Conservation (phyloP, 1,284 basidiomycete genomes). For the Cutaneotrichosporon daszewskae region DNA sequence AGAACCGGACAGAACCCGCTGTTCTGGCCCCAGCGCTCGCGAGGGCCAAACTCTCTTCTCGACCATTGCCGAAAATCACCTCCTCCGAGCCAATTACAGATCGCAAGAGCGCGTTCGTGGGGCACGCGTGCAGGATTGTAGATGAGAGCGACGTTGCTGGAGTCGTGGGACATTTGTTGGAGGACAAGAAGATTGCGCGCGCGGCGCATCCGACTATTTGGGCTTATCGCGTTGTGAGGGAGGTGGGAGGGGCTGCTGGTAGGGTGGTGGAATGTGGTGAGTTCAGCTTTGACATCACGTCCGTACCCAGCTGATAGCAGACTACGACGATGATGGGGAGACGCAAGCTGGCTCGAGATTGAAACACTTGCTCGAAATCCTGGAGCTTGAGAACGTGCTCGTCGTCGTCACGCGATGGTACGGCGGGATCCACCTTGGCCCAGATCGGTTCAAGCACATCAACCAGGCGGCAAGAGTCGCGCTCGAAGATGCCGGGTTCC, state of each 20-base stretch:
- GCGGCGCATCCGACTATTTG: slow-evolving; percentile 85
- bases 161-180: slow-evolving; percentile 65
- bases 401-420: slow-evolving; percentile 61
- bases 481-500: slow-evolving; percentile 71
- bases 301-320: slow-evolving; percentile 47
- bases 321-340: slow-evolving; percentile 91
- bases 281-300: slow-evolving; percentile 5
- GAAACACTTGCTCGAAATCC: slow-evolving; percentile 78
- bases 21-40: not conserved
- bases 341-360: slow-evolving; percentile 80
- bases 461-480: slow-evolving; percentile 84
- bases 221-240: slow-evolving; percentile 54
- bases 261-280: slow-evolving; percentile 35
- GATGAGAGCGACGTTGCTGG: slow-evolving; percentile 70
- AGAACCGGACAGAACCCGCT: not conserved
- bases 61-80: slow-evolving; percentile 50
- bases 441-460: slow-evolving; percentile 88
- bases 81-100: slow-evolving; percentile 72
- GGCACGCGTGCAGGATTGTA: slow-evolving; percentile 70
- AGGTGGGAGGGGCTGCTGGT: slow-evolving; percentile 37
- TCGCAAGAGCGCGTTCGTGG: slow-evolving; percentile 75
- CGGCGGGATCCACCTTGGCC: slow-evolving; percentile 63
- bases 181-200: slow-evolving; percentile 55
- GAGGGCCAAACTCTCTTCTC: not conserved
- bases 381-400: slow-evolving; percentile 64